Base-by-base conservation (phyloP, 1,284 basidiomycete genomes). In the Melampsora americana region DNA sequence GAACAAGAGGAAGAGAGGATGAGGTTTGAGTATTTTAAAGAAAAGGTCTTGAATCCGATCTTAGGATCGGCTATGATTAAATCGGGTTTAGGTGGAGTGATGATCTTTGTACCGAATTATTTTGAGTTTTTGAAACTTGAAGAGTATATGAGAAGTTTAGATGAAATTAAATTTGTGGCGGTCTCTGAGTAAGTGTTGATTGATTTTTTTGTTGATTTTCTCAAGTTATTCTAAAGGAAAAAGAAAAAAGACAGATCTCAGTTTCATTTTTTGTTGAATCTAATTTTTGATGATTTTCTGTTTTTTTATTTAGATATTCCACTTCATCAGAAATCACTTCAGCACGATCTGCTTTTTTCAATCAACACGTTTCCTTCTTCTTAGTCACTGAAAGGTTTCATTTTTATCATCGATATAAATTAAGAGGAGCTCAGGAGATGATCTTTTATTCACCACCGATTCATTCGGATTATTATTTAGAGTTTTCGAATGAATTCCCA, bases 301-400 rank as follows among this genome's bases (percentile, higher is more conserved):
- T n/a, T n/a, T n/a, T n/a, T n/a, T n/a, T n/a, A n/a, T n/a, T n/a
- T 79, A 93, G 92, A 81, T 97, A 99, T 83, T 95, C 93, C 0
- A 89, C 91, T 11, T 93, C 92, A 79, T 89, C 91, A 82, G 95
- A 99, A 77, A 95, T 99, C 78, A 91, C 92, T 0, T 89, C 94
- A 1, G 95, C 95, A 0, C 87, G 96, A 66, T 92, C 95, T 80
- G 88, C 91, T 0, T 99, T 99, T 85, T 97, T 96, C 86, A 87
- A 86, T 59, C 92, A 92, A 70, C 90, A 91, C 80, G 93, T 90
- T 80, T 85, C 90, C 0, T 92, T 98, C 85, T 83, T 99, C 28
- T 85, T 99, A 78, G 86, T 98, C 79, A 97, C 92, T 77, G 96
- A 99, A 83, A 89, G 96, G 26, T 97, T 98, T 85, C 94, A 99